These are phyloP conservation scores for Voacanga thouarsii DNA, from an alignment of 257 asterid species.

Conservation along the genomic window DNA sequence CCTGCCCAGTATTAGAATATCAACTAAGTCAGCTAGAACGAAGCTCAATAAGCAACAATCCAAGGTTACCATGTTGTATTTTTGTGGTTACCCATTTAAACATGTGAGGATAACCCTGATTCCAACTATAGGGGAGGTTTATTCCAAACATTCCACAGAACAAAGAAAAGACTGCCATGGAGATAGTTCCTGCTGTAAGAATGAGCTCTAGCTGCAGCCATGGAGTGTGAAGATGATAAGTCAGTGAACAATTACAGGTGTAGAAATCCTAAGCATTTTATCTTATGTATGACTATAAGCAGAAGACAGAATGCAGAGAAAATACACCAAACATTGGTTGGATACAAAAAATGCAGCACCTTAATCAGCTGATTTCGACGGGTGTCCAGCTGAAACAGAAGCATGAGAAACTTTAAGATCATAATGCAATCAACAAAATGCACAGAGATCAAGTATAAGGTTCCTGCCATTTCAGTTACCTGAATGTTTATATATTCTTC, in stretches of 20 bases:
- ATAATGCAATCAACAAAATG: neutral
- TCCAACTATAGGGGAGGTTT: slow-evolving; percentile 94
- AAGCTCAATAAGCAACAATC: neutral
- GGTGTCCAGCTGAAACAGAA: slow-evolving; percentile 72
- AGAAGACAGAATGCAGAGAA: neutral
- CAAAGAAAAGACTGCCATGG: slow-evolving; percentile 55
- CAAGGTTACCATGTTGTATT: neutral
- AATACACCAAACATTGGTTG: neutral
- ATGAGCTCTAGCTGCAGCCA: slow-evolving; percentile 77
- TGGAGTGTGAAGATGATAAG: neutral
- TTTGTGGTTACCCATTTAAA: slow-evolving; percentile 75
- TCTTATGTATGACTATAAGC: neutral
- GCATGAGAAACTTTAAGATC: slow-evolving; percentile 11
- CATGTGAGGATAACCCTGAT: slow-evolving; percentile 43
- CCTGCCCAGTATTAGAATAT: slow-evolving; percentile 38
- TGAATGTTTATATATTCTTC: slow-evolving; percentile 95
- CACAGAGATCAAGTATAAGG: neutral
- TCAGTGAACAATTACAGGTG: too few relatives aligned
- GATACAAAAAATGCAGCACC: slow-evolving; percentile 32
- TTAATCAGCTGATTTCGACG: slow-evolving; percentile 95
- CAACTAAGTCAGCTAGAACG: too few relatives aligned
- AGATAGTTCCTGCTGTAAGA: slow-evolving; percentile 76
- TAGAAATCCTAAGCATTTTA: too few relatives aligned
- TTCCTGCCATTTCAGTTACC: slow-evolving; percentile 36
- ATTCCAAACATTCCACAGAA: slow-evolving; percentile 76